Evolutionary conservation across 139 green algal genomes (phyloP).

Genomic region (Nannochloris sp.): DNA sequence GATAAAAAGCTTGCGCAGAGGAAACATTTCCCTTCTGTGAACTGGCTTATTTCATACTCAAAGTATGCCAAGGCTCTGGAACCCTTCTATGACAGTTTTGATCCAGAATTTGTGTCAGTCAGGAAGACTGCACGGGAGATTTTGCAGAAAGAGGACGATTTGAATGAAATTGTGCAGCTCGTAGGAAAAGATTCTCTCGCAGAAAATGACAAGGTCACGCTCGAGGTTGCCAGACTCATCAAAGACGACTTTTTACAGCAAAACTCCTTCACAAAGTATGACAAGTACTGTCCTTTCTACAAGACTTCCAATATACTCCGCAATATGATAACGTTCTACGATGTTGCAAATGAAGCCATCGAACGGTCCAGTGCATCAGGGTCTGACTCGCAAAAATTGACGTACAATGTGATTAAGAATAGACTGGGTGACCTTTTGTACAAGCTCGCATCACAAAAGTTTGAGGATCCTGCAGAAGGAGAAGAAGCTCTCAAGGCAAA

Average conservation of each 20-base stretch:
- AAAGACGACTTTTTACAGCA: conserved; percentile 99
- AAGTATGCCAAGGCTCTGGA: conserved; percentile 98
- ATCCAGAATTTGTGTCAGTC: conserved; percentile 65
- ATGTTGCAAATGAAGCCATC: conserved; percentile 62
- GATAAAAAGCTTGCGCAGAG: conserved; percentile 99
- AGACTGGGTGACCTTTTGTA: conserved; percentile 86
- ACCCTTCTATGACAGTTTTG: conserved; percentile 93
- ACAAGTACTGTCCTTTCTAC: conserved; percentile 97
- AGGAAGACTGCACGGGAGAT: conserved; percentile 60
- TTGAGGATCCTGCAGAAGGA: conserved; percentile 86
- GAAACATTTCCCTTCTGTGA: conserved; percentile 99
- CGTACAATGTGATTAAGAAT: conserved; percentile 92
- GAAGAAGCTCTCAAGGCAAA: conserved; percentile 61
- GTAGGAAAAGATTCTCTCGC: conserved; percentile 97
- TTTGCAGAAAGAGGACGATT: conserved; percentile 98
- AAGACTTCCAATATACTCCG: conserved; percentile 93
- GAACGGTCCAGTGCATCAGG: conserved; percentile 64
- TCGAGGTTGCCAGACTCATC: conserved; percentile 94
- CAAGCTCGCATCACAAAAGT: conserved; percentile 91
- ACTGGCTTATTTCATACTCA: conserved; percentile 99
- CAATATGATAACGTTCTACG: conserved; percentile 90
- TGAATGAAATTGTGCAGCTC: conserved; percentile 99
- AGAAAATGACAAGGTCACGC: conserved; percentile 93
- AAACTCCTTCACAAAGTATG: conserved; percentile 94
- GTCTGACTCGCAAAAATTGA: conserved; percentile 75